phyloP scores from a whole-genome alignment of 352 stramenopile species.

The Phytophthora ohioensis region DNA sequence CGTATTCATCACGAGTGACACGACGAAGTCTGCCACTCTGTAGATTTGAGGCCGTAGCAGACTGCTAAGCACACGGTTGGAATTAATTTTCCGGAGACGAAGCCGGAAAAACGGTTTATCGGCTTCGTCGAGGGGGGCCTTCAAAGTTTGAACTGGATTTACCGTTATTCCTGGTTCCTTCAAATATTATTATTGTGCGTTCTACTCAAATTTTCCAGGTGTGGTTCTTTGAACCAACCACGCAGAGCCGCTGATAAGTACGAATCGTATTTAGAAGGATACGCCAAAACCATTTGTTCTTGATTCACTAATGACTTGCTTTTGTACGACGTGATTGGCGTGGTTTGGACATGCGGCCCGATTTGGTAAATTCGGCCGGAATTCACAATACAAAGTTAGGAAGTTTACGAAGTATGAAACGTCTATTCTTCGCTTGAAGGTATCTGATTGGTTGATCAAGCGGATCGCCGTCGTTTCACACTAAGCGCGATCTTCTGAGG shows the following conservation, averaged over 20 bases:
- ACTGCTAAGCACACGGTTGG: neutral
- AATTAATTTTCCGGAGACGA: neutral
- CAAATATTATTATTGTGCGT: neutral
- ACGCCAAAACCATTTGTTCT: too few species aligned
- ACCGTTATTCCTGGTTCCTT: neutral
- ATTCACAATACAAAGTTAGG: constrained; percentile 1
- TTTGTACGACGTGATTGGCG: too few species aligned
- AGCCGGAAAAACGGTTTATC: neutral
- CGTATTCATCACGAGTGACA: too few species aligned
- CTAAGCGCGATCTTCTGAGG: neutral
- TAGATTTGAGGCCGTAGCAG: too few species aligned
- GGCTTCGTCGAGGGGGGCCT: neutral
- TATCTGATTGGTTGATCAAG: neutral
- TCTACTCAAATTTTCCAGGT: too few species aligned
- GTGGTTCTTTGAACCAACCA: too few species aligned
- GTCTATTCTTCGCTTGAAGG: neutral
- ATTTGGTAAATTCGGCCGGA: neutral
- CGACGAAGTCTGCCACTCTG: too few species aligned
- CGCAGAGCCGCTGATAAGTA: too few species aligned
- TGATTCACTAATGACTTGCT: too few species aligned
- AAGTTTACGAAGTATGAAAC: neutral
- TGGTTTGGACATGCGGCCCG: neutral
- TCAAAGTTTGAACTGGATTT: neutral
- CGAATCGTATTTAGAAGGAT: too few species aligned
- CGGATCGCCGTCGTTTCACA: neutral